Evolutionary conservation across 768 basidiomycete species (phyloP), one percentile per base, ranked within the genome.

Genomic region (Tephrocybe rancida): DNA sequence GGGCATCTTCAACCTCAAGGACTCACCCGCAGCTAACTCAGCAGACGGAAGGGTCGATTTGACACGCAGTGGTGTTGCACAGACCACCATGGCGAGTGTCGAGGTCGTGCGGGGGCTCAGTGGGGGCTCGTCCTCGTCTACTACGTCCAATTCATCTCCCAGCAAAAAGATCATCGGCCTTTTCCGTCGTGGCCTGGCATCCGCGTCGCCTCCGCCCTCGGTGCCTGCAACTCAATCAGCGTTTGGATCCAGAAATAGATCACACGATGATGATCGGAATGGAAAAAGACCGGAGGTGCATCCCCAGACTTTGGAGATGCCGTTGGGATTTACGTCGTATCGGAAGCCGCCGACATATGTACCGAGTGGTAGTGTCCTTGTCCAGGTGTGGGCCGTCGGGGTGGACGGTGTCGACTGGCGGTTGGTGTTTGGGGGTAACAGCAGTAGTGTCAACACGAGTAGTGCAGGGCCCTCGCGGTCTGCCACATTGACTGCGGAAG

Each of bases 321-420:
- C 79, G 13, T 71, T 89, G 37, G 85, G 81, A 26, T 91, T 92
- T 64, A 86, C 88, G 3, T 79, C 83, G 26, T 84, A 89, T 65
- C 80, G 88, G 13, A 65, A 76, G 22, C 92, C 94, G 11, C 95
- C 95, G 0, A 74, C 74, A 11, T 85, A 86, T 62, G 84, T 95
- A 9, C 82, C 86, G 0, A 76, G 82, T 42, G 75, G 78, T 24
- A 79, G 88, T 51, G 81, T 95, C 14, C 76, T 97, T 21, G 85
- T 97, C 5, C 92, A 95, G 65, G 89, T 97, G 3, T 92, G 89
- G 78, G 91, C 88, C n/a, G 91, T 93, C 1, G 92, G 85, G 2
- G 68, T 96, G 38, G 93, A 96, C 60, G 76, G 79, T 13, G 72
- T 87, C 5, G 95, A 96, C 71, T 78, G 76, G 5, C 75, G 82